A percentile compares a stretch with the other conserved stretches of the same genome.
These are phyloP conservation scores for Diaporthe vexans DNA, from an alignment of 2,329 filamentous ascomycete species.

Conservation along the genomic window DNA sequence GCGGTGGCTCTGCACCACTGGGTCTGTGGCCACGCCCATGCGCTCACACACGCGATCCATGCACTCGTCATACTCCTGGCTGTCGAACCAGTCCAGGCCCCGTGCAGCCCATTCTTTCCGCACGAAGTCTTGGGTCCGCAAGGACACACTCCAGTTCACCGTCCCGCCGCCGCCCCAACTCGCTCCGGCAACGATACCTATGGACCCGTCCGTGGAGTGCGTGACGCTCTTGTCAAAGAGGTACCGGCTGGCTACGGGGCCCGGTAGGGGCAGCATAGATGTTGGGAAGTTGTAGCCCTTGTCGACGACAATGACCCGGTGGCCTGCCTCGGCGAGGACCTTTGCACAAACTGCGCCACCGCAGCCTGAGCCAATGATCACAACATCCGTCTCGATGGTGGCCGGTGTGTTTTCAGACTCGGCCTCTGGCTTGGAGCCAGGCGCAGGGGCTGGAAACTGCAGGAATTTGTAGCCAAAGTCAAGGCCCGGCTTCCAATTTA, in stretches of 20 bases:
- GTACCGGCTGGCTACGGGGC: conserved; percentile 69
- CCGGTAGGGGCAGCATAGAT: conserved; percentile 78
- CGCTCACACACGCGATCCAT: conserved; percentile 83
- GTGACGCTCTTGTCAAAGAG: conserved; percentile 77
- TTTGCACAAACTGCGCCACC: conserved; percentile 87
- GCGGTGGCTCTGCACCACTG: conserved; percentile 79
- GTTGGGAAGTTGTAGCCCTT: conserved; percentile 82
- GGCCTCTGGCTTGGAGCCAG: conserved; percentile 22
- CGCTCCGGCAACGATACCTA: conserved; percentile 74
- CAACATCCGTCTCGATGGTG: conserved; percentile 81
- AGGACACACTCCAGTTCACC: conserved; percentile 81
- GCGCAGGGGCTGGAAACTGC: conserved; percentile 63
- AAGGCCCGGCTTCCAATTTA: conserved; percentile 63
- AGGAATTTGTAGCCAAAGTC: conserved; percentile 72
- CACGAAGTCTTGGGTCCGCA: conserved; percentile 80
- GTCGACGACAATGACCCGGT: conserved; percentile 83
- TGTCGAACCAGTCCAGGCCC: conserved; percentile 81
- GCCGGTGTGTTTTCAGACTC: conserved; percentile 56
- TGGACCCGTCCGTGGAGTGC: conserved; percentile 66
- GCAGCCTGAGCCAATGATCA: conserved; percentile 89
- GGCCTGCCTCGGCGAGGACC: conserved; percentile 81
- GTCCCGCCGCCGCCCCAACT: conserved; percentile 87
- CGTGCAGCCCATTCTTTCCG: conserved; percentile 83
- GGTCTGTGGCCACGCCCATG: conserved; percentile 80
- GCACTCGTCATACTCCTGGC: conserved; percentile 80